Evolutionary conservation across 352 stramenopile genomes (phyloP).

Genomic region (Phytophthora cactorum): DNA sequence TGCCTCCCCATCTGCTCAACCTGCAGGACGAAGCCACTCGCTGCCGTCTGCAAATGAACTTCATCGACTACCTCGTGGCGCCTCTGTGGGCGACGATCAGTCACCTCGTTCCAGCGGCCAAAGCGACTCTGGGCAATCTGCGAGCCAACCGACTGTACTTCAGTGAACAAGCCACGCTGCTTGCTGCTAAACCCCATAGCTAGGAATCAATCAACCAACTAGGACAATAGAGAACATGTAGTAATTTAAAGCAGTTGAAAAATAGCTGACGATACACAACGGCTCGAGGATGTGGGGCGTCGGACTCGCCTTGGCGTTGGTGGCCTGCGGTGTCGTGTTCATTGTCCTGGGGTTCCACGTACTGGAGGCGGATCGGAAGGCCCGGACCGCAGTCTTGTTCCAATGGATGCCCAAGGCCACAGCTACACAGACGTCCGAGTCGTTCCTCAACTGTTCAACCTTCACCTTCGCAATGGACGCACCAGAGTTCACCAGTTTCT

Average conservation of each 20-base stretch:
- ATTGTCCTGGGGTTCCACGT: constrained; percentile 34
- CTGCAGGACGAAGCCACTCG: constrained; percentile 71
- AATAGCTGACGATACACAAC: not conserved
- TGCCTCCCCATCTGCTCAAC: constrained; percentile 79
- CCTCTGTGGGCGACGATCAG: constrained; percentile 74
- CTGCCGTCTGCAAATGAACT: constrained; percentile 81
- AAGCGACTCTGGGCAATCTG: constrained; percentile 55
- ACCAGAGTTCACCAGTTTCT: constrained; percentile 61
- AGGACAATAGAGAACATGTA: not conserved
- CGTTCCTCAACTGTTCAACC: constrained; percentile 35
- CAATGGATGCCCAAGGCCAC: constrained; percentile 22
- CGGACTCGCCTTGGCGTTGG: constrained; percentile 25
- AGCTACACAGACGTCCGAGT: constrained; percentile 1
- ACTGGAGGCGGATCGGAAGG: constrained; percentile 11
- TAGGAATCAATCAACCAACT: constrained; percentile 2
- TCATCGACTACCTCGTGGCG: constrained; percentile 85
- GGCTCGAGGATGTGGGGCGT: constrained; percentile 26
- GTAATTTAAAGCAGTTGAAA: constrained; percentile 7
- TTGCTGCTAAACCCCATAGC: constrained; percentile 40
- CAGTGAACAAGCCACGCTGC: constrained; percentile 60
- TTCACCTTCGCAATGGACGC: constrained; percentile 61
- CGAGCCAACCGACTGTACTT: constrained; percentile 75
- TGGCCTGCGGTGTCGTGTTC: constrained; percentile 29
- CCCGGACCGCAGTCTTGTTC: constrained; percentile 21
- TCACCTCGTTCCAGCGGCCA: constrained; percentile 60